phyloP scores from a whole-genome alignment of 1,284 basidiomycete genomes.

The Abortiporus biennis region DNA sequence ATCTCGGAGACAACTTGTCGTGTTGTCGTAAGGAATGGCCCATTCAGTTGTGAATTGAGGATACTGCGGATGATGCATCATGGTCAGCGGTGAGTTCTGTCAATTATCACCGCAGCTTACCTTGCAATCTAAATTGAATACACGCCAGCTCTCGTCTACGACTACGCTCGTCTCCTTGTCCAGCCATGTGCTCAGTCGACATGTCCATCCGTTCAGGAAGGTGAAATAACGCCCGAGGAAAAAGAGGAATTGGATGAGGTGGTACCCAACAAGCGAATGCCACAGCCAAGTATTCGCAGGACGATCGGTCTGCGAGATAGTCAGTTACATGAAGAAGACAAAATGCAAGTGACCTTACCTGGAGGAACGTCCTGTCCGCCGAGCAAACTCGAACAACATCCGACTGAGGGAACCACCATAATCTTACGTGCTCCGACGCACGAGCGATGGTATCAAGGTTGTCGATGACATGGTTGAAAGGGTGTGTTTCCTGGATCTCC shows the following conservation, averaged over 20 bases:
- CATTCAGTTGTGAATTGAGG: constrained; percentile 91
- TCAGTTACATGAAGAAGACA: background rate
- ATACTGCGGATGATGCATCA: constrained; percentile 41
- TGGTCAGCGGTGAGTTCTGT: too few species aligned
- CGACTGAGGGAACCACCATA: constrained; percentile 93
- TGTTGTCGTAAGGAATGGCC: constrained; percentile 74
- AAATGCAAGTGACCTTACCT: constrained; percentile 43
- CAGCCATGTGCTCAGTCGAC: constrained; percentile 59
- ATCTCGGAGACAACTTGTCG: constrained; percentile 65
- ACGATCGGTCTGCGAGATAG: constrained; percentile 9
- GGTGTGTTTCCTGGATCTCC: constrained; percentile 66
- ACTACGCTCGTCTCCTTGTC: constrained; percentile 39
- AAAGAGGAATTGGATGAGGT: constrained; percentile 76
- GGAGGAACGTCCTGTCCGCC: constrained; percentile 69
- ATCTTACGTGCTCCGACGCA: constrained; percentile 81
- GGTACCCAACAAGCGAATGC: constrained; percentile 64
- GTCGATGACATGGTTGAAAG: constrained; percentile 59
- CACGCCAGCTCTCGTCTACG: constrained; percentile 69
- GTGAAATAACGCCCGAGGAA: constrained; percentile 60
- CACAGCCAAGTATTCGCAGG: constrained; percentile 60
- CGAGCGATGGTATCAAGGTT: constrained; percentile 52
- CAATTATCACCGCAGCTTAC: too few species aligned
- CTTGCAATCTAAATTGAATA: constrained; percentile 83
- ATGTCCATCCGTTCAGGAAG: constrained; percentile 49
- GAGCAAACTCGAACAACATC: constrained; percentile 70